Evolutionary conservation across 2,329 filamentous ascomycete genomes (phyloP).

Genomic region (Didymella exigua): DNA sequence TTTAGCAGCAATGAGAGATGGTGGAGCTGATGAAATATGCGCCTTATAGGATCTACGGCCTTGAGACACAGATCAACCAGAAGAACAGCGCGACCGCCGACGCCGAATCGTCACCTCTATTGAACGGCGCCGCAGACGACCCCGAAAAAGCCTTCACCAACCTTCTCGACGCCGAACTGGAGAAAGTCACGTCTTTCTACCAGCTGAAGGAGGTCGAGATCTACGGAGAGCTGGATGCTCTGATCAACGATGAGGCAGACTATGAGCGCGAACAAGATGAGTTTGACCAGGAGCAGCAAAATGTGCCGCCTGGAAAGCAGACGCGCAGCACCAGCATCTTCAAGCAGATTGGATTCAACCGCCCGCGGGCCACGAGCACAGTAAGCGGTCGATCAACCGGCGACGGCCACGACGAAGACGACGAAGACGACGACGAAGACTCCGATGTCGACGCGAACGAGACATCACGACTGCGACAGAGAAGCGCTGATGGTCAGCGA

Average conservation of each 20-base stretch:
- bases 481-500: constrained; percentile 45
- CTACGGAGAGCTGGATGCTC: constrained; percentile 75
- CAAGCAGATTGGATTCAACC: constrained; percentile 47
- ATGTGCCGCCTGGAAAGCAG: constrained; percentile 47
- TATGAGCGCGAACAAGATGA: constrained; percentile 64
- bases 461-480: constrained; percentile 49
- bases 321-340: constrained; percentile 57
- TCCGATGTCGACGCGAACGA: constrained; percentile 66
- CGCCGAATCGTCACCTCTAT: constrained; percentile 82
- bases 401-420: constrained; percentile 45
- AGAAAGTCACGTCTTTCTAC: constrained; percentile 94
- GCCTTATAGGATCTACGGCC: constrained; percentile 78
- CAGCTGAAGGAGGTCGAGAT: constrained; percentile 87
- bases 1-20: neutral
- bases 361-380: constrained; percentile 53
- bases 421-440: constrained; percentile 60
- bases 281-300: constrained; percentile 44
- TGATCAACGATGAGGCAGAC: constrained; percentile 74
- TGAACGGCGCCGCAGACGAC: constrained; percentile 67
- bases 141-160: constrained; percentile 82
- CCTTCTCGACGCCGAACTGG: constrained; percentile 84
- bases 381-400: constrained; percentile 50
- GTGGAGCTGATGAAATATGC: constrained; percentile 30
- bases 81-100: constrained; percentile 61
- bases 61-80: constrained; percentile 83